Evolutionary conservation across 2,329 filamentous ascomycete species (phyloP).

Genomic region (Colletotrichum orchidophilum): DNA sequence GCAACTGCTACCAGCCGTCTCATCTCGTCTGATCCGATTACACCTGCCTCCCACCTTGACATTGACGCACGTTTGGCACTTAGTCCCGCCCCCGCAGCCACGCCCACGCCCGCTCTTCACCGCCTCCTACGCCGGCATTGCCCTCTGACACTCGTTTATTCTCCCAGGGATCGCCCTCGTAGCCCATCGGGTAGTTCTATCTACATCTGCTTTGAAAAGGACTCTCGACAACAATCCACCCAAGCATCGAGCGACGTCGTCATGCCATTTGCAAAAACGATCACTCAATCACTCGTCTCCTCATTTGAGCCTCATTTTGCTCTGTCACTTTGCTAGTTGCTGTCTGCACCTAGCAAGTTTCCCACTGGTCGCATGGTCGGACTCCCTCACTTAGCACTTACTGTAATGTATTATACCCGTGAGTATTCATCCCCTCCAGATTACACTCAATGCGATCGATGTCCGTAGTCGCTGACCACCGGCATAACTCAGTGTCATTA

Average conservation of each 20-base stretch:
- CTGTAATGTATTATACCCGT: slow-evolving; percentile 29
- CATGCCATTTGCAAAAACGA: slow-evolving; percentile 31
- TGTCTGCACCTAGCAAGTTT: neutral
- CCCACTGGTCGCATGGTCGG: neutral
- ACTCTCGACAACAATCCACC: neutral
- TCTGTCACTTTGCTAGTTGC: slow-evolving; percentile 19
- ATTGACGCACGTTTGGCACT: slow-evolving; percentile 1
- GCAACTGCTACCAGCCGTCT: slow-evolving; percentile 10
- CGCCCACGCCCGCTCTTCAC: slow-evolving; percentile 18
- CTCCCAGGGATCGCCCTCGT: slow-evolving; percentile 31
- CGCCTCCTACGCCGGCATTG: slow-evolving; percentile 26
- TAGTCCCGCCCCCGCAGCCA: slow-evolving; percentile 12
- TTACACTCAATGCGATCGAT: neutral
- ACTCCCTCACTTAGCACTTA: neutral
- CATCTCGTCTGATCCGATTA: neutral
- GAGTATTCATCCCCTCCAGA: neutral
- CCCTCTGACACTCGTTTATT: slow-evolving; percentile 32
- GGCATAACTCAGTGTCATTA: slow-evolving; percentile 3
- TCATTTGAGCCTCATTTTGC: slow-evolving; percentile 9
- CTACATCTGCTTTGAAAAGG: slow-evolving; percentile 6
- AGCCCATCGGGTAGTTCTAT: slow-evolving; percentile 8
- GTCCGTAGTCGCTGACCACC: neutral
- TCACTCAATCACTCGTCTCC: neutral
- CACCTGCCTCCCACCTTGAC: neutral
- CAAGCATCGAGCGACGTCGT: slow-evolving; percentile 7